phyloP scores from a whole-genome alignment of 2,329 filamentous ascomycete genomes.

The Colletotrichum cordylinicola region DNA sequence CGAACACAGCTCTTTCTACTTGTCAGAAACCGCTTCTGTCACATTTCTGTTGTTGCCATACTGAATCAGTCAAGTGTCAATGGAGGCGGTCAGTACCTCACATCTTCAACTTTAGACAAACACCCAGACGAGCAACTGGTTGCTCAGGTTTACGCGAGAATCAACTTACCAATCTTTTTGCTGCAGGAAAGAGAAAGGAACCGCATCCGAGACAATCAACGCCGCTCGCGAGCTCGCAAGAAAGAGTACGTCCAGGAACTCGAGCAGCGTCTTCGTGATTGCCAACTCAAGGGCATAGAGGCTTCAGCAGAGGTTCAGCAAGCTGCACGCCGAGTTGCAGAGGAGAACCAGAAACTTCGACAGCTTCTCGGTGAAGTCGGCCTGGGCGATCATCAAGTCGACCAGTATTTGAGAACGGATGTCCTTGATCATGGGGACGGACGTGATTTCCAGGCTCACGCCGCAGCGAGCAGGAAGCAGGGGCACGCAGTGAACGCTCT shows the following conservation, averaged over 20 bases:
- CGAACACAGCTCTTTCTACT: not conserved
- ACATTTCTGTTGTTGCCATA: not conserved
- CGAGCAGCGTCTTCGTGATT: slow-evolving; percentile 67
- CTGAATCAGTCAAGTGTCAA: not conserved
- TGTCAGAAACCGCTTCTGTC: not conserved
- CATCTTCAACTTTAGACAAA: not conserved
- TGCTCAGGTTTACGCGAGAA: not conserved
- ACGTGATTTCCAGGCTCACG: not conserved
- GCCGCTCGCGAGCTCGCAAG: slow-evolving; percentile 74
- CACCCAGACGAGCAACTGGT: not conserved
- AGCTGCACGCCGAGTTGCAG: slow-evolving; percentile 70
- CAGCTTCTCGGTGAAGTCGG: slow-evolving; percentile 63
- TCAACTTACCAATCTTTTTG: slow-evolving; percentile 10
- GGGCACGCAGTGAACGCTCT: slow-evolving; percentile 27
- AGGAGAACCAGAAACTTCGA: slow-evolving; percentile 72
- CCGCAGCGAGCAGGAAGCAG: not conserved
- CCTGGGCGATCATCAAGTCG: slow-evolving; percentile 60
- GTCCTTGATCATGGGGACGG: not conserved
- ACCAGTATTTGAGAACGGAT: slow-evolving; percentile 39
- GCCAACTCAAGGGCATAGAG: slow-evolving; percentile 69
- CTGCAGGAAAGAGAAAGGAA: slow-evolving; percentile 17
- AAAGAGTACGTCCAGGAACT: slow-evolving; percentile 77
- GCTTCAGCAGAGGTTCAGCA: slow-evolving; percentile 75
- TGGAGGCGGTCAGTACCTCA: slow-evolving; percentile 16
- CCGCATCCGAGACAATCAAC: slow-evolving; percentile 78